These are phyloP conservation scores for Wickerhamomyces queroliae DNA, from an alignment of 805 yeast genomes.

Conservation along the genomic window DNA sequence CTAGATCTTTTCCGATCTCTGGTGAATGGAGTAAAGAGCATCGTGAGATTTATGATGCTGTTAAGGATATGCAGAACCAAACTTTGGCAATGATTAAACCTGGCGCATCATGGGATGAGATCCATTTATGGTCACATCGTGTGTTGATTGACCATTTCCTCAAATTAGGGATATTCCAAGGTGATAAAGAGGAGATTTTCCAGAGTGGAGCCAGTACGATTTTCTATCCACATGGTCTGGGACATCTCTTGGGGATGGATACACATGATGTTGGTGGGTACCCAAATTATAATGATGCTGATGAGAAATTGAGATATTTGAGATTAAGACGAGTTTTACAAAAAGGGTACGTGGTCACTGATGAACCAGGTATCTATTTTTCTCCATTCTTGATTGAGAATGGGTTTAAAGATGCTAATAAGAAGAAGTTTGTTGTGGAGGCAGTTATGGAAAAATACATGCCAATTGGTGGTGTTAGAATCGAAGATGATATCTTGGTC, in stretches of 20 bases:
- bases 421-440: conserved; percentile 40
- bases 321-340: conserved; percentile 72
- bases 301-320: conserved; percentile 69
- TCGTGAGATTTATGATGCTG: conserved; percentile 72
- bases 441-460: conserved; percentile 70
- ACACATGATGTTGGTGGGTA: conserved; percentile 94
- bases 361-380: conserved; percentile 94
- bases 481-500: conserved; percentile 87
- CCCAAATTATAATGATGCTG: conserved; percentile 79
- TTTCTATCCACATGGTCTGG: conserved; percentile 94
- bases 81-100: conserved; percentile 74
- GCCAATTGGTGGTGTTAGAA: conserved; percentile 95
- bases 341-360: conserved; percentile 82
- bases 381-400: conserved; percentile 75
- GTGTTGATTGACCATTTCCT: conserved; percentile 68
- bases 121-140: conserved; percentile 76
- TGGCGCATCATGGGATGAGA: conserved; percentile 79
- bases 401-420: conserved; percentile 39
- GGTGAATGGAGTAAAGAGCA: conserved; percentile 92
- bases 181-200: conserved; percentile 59
- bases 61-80: conserved; percentile 72
- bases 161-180: conserved; percentile 70
- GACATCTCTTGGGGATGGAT: conserved; percentile 91
- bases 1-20: conserved; percentile 87
- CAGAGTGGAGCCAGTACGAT: conserved; percentile 66